Conservation (phyloP, 371 early-diverging fungal species). For the Synchytrium microbalum region DNA sequence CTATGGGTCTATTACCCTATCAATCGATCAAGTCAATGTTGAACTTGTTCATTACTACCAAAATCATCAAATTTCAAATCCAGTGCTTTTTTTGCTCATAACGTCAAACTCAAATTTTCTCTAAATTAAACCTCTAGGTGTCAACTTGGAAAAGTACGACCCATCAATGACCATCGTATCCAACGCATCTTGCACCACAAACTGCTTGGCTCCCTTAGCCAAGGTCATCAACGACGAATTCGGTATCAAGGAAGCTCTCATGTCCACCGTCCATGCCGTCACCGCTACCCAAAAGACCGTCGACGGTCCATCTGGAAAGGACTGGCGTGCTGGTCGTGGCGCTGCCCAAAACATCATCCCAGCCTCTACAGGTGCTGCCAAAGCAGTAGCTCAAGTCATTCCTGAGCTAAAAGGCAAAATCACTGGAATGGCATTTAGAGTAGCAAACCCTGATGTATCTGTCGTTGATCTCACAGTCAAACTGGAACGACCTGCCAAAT, state of each 20-base stretch:
- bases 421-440: conserved; percentile 98
- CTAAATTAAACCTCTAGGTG: conserved; percentile 45
- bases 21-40: too few species aligned
- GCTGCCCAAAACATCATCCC: conserved; percentile 98
- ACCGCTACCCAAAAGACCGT: conserved; percentile 99
- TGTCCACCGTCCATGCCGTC: conserved; percentile 98
- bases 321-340: conserved; percentile 94
- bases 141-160: conserved; percentile 91
- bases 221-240: conserved; percentile 96
- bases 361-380: conserved; percentile 98
- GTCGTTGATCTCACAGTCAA: conserved; percentile 97
- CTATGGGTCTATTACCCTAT: too few species aligned
- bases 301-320: conserved; percentile 96
- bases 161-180: conserved; percentile 76
- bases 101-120: too few species aligned
- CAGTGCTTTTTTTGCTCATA: too few species aligned
- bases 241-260: conserved; percentile 80
- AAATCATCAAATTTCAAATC: too few species aligned
- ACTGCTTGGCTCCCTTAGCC: conserved; percentile 98
- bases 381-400: conserved; percentile 98
- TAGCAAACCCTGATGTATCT: conserved; percentile 96
- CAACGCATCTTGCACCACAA: conserved; percentile 99
- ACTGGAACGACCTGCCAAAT: conserved; percentile 79
- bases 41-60: too few species aligned
- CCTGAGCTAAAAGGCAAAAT: conserved; percentile 95